phyloP scores from a whole-genome alignment of 768 basidiomycete genomes.

The Mycena olivaceomarginata region DNA sequence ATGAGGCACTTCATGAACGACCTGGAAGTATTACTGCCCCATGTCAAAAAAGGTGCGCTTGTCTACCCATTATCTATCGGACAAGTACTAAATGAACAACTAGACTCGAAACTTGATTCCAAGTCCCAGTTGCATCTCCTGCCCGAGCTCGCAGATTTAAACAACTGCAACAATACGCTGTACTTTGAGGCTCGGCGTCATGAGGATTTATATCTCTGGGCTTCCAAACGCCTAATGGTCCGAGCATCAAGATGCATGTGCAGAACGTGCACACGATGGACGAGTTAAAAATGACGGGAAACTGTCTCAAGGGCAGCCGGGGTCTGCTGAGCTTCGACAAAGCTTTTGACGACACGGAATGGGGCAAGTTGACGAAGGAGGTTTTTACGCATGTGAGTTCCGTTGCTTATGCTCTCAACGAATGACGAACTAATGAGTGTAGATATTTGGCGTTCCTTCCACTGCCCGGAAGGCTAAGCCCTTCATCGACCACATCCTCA shows the following conservation, averaged over 20 bases:
- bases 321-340: slow-evolving; percentile 95
- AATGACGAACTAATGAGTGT: slow-evolving; percentile 19
- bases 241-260: slow-evolving; percentile 97
- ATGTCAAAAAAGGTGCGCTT: slow-evolving; percentile 93
- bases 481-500: slow-evolving; percentile 98
- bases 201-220: slow-evolving; percentile 98
- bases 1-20: slow-evolving; percentile 99
- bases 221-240: slow-evolving; percentile 97
- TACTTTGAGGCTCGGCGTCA: slow-evolving; percentile 98
- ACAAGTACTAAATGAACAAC: slow-evolving; percentile 20
- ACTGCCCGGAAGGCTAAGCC: slow-evolving; percentile 95
- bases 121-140: slow-evolving; percentile 95
- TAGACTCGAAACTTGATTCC: slow-evolving; percentile 98
- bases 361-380: slow-evolving; percentile 92
- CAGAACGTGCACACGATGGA: slow-evolving; percentile 99
- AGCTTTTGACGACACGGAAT: slow-evolving; percentile 91
- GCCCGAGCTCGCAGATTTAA: slow-evolving; percentile 96
- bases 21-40: slow-evolving; percentile 91
- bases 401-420: slow-evolving; percentile 8
- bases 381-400: slow-evolving; percentile 91
- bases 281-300: slow-evolving; percentile 99
- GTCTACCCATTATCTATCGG: not conserved
- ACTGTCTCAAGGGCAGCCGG: slow-evolving; percentile 96
- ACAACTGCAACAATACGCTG: slow-evolving; percentile 97
- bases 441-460: slow-evolving; percentile 98